Percentiles rank a stretch among this genome's conserved stretches.
Conservation (phyloP, 306 rosid genomes). For the Trichosanthes truncata region DNA sequence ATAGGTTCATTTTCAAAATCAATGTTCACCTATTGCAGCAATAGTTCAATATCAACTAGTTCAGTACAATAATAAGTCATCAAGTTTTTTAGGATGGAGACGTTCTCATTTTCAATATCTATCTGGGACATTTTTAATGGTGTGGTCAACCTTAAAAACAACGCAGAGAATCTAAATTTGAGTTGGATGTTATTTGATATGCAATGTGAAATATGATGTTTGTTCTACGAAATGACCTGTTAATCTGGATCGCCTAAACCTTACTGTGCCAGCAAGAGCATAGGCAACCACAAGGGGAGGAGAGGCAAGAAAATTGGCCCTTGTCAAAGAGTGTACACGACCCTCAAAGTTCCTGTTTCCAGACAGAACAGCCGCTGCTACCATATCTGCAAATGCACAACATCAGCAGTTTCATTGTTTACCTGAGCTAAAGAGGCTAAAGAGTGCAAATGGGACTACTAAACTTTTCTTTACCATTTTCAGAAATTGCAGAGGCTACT, state of each 20-base stretch:
- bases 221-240: not conserved
- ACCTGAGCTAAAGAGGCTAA: not conserved
- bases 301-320: not conserved
- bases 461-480: slow-evolving; percentile 37
- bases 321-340: not conserved
- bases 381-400: not conserved
- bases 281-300: not conserved
- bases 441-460: not conserved
- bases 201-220: not conserved
- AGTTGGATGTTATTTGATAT: not conserved
- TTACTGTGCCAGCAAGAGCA: not conserved
- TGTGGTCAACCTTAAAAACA: not conserved
- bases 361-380: not conserved
- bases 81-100: no score
- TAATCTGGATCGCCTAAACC: not conserved
- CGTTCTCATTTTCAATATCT: not conserved
- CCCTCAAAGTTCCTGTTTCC: not conserved
- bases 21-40: slow-evolving; percentile 61
- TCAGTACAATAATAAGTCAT: not conserved
- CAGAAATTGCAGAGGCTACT: slow-evolving; percentile 70
- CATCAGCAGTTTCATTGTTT: not conserved
- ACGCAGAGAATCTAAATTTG: not conserved
- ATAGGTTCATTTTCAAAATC: slow-evolving; percentile 66
- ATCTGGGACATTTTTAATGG: not conserved
- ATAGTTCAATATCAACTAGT: slow-evolving; percentile 9